A percentile compares a stretch with the other conserved stretches of the same genome.
Conservation (phyloP, 495 filamentous ascomycete genomes). For the Aspergillus nanangensis region DNA sequence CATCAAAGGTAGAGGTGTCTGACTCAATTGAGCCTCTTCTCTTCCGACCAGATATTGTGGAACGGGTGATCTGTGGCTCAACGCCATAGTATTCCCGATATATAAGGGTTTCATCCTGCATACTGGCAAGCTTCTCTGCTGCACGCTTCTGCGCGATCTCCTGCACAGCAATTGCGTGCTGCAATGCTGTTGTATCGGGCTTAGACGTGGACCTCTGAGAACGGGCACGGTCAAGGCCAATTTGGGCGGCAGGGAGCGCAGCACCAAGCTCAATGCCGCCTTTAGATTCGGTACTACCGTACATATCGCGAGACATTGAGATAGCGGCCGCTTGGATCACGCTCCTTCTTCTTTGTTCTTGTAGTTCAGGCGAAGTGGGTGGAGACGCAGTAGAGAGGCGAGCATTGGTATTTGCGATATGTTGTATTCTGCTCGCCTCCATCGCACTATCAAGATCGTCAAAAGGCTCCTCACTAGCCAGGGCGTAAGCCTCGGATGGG, state of each 20-base stretch:
- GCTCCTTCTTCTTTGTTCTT: constrained; percentile 67
- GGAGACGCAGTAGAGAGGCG: constrained; percentile 75
- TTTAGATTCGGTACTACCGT: constrained; percentile 53
- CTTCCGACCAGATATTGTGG: constrained; percentile 54
- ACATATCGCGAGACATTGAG: constrained; percentile 86
- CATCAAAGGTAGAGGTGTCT: constrained; percentile 57
- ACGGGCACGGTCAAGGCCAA: constrained; percentile 30
- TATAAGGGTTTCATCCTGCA: constrained; percentile 65
- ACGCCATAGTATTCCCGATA: constrained; percentile 74
- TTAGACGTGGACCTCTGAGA: constrained; percentile 31
- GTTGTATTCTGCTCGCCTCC: constrained; percentile 53
- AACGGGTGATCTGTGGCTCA: constrained; percentile 38
- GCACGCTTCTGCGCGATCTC: constrained; percentile 82
- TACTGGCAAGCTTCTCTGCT: constrained; percentile 72
- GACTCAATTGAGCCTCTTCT: constrained; percentile 69
- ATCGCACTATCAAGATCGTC: constrained; percentile 38
- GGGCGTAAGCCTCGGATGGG: constrained; percentile 59
- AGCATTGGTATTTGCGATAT: constrained; percentile 45
- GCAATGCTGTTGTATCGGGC: constrained; percentile 25
- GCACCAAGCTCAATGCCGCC: constrained; percentile 18
- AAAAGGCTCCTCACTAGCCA: constrained; percentile 50
- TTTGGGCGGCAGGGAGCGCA: constrained; percentile 35
- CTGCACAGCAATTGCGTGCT: constrained; percentile 61
- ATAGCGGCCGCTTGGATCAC: constrained; percentile 75
- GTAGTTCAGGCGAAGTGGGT: constrained; percentile 63